A percentile compares a stretch with the other conserved stretches of the same genome.
These are phyloP conservation scores for Dichotomocladium elegans DNA, from an alignment of 371 early-diverging fungal species.

Conservation along the genomic window DNA sequence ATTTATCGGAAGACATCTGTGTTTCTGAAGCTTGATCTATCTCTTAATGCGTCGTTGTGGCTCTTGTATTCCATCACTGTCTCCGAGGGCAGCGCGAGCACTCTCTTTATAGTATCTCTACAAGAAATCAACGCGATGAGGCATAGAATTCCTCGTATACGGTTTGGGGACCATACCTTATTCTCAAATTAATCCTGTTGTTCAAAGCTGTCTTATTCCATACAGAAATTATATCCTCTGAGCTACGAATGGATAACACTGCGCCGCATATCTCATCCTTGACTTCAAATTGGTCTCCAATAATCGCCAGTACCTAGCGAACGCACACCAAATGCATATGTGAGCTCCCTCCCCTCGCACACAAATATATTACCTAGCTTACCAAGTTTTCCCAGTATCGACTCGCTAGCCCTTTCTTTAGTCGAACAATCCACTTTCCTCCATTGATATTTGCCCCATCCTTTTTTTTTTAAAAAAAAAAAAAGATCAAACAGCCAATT, in stretches of 20 bases:
- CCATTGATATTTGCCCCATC: slow-evolving; percentile 87
- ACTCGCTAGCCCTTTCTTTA: slow-evolving; percentile 90
- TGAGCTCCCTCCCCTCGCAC: background rate
- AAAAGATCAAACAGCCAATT: too few relatives aligned
- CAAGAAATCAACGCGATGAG: background rate
- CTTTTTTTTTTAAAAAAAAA: too few relatives aligned
- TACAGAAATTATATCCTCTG: slow-evolving; percentile 92
- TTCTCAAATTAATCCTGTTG: slow-evolving; percentile 76
- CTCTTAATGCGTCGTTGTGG: slow-evolving; percentile 79
- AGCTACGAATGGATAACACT: slow-evolving; percentile 89
- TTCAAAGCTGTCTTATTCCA: slow-evolving; percentile 90
- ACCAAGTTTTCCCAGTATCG: slow-evolving; percentile 93
- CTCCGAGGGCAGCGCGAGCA: slow-evolving; percentile 78
- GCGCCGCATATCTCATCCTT: slow-evolving; percentile 90
- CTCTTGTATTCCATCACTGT: slow-evolving; percentile 95
- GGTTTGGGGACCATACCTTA: slow-evolving; percentile 44
- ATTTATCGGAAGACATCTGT: slow-evolving; percentile 74
- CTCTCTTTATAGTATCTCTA: slow-evolving; percentile 83
- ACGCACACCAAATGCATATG: too few relatives aligned
- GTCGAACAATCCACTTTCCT: slow-evolving; percentile 96
- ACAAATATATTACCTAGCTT: slow-evolving; percentile 3
- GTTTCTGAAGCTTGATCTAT: slow-evolving; percentile 86
- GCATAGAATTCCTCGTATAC: background rate
- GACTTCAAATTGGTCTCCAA: slow-evolving; percentile 90
- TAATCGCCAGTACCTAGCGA: slow-evolving; percentile 75